phyloP scores from a whole-genome alignment of 805 yeast genomes.

The Geotrichum ghanense region DNA sequence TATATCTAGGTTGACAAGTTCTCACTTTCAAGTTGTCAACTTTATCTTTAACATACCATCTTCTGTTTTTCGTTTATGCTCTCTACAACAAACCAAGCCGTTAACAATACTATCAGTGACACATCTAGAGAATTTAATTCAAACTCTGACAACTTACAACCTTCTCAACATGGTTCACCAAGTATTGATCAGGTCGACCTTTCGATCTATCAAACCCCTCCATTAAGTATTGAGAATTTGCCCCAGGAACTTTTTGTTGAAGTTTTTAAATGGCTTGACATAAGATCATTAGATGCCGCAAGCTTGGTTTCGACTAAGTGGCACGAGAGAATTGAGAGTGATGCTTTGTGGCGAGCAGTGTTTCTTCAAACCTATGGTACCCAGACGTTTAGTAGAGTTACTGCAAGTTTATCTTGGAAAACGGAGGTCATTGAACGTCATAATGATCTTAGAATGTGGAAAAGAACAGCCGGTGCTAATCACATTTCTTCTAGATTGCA shows the following conservation, averaged over 20 bases:
- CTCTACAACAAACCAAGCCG: not conserved
- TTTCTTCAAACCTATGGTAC: slow-evolving; percentile 18
- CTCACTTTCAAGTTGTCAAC: not conserved
- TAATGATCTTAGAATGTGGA: slow-evolving; percentile 20
- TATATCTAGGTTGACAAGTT: not conserved
- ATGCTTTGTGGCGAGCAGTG: slow-evolving; percentile 20
- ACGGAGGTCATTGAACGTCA: slow-evolving; percentile 18
- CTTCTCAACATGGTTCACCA: slow-evolving; percentile 2
- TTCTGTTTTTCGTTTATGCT: slow-evolving; percentile 3
- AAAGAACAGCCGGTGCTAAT: slow-evolving; percentile 12
- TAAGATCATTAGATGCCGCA: slow-evolving; percentile 17
- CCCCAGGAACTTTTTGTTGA: slow-evolving; percentile 18
- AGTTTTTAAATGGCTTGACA: slow-evolving; percentile 16
- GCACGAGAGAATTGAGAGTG: slow-evolving; percentile 19
- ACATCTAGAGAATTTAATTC: too few relatives aligned
- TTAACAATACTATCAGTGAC: too few relatives aligned
- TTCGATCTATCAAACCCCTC: not conserved
- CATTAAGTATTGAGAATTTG: slow-evolving; percentile 6
- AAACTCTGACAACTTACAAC: not conserved
- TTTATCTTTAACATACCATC: not conserved
- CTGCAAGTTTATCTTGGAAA: slow-evolving; percentile 20
- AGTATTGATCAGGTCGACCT: not conserved
- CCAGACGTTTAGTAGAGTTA: slow-evolving; percentile 15
- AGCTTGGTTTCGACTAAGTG: slow-evolving; percentile 21
- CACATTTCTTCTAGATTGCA: slow-evolving; percentile 18